phyloP scores from a whole-genome alignment of 306 rosid genomes.

The Arachis stenosperma region DNA sequence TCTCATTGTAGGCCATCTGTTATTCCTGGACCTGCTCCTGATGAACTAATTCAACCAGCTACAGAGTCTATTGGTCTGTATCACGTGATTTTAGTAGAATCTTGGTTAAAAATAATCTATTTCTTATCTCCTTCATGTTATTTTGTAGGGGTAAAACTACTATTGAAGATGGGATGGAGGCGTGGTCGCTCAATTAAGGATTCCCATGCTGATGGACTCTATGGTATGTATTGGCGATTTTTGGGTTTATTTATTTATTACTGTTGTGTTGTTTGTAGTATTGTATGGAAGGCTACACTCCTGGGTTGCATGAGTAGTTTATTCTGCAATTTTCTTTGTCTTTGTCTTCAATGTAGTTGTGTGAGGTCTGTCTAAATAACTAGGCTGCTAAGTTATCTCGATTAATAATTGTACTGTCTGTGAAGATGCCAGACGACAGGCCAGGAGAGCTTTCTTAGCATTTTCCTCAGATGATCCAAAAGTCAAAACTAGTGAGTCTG shows the following conservation, averaged over 20 bases:
- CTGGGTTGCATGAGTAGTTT: neutral
- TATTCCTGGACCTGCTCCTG: slow-evolving; percentile 97
- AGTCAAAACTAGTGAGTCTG: slow-evolving; percentile 48
- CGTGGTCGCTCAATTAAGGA: slow-evolving; percentile 94
- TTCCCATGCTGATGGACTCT: slow-evolving; percentile 65
- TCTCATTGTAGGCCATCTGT: slow-evolving; percentile 74
- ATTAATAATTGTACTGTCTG: slow-evolving; percentile 33
- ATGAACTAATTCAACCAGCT: slow-evolving; percentile 84
- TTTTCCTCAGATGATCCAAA: slow-evolving; percentile 68
- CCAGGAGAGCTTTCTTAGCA: slow-evolving; percentile 88
- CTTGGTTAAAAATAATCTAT: slow-evolving; percentile 22
- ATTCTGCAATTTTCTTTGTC: slow-evolving; percentile 8
- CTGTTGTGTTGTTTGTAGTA: slow-evolving; percentile 15
- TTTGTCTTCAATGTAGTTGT: slow-evolving; percentile 8
- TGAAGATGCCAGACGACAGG: slow-evolving; percentile 89
- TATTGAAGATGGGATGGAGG: slow-evolving; percentile 98
- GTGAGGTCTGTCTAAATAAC: slow-evolving; percentile 32
- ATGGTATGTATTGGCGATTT: slow-evolving; percentile 54
- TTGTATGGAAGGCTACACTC: neutral
- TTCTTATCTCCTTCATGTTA: slow-evolving; percentile 30
- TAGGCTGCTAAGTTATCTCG: slow-evolving; percentile 21
- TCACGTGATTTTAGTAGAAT: slow-evolving; percentile 24
- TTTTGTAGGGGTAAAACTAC: slow-evolving; percentile 78
- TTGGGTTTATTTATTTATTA: neutral
- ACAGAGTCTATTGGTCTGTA: slow-evolving; percentile 89